A percentile compares a stretch with the other conserved stretches of the same genome.
Conservation (phyloP, 169 alveolate genomes). For the Plasmodium falciparum region DNA sequence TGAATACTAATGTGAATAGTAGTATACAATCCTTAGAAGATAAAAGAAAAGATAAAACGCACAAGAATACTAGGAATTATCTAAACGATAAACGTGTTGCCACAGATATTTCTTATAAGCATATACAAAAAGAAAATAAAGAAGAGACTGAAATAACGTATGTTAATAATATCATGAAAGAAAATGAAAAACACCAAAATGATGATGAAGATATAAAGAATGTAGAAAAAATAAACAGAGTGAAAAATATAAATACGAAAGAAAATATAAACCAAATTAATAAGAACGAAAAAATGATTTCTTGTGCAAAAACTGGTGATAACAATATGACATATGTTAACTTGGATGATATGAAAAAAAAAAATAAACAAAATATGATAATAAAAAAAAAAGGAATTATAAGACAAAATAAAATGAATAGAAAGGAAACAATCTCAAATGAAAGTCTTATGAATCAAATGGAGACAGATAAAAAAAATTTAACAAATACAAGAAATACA, state of each 20-base stretch:
- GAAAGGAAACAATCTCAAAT: neutral
- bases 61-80: neutral
- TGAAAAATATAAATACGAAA: neutral
- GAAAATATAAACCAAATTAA: neutral
- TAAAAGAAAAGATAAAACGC: neutral
- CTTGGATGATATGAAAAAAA: neutral
- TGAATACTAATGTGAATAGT: slow-evolving; percentile 8
- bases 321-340: neutral
- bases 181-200: neutral
- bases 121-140: neutral
- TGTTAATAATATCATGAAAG: neutral
- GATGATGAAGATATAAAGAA: neutral
- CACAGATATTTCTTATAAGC: neutral
- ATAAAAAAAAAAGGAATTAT: neutral
- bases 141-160: neutral
- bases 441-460: neutral
- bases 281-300: neutral
- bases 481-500: neutral
- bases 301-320: neutral
- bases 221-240: neutral
- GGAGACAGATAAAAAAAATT: neutral
- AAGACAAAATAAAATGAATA: neutral
- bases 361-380: neutral
- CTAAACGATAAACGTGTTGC: neutral
- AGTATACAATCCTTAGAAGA: neutral